Conservation (phyloP, 192 early-diverging fungal species). For the Rhizophlyctis rosea region DNA sequence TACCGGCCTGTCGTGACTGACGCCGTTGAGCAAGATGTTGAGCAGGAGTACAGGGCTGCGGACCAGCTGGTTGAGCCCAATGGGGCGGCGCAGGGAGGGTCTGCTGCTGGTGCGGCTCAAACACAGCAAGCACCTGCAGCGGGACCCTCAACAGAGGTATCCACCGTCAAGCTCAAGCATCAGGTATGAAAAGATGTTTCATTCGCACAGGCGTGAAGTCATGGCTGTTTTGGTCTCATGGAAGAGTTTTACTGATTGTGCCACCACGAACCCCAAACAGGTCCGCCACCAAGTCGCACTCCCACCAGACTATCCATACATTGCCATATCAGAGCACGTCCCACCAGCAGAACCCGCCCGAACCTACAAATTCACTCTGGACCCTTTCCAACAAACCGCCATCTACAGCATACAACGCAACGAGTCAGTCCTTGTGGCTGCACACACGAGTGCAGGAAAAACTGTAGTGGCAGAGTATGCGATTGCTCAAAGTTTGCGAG, state of each 20-base stretch:
- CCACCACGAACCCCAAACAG: slow-evolving; percentile 35
- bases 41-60: slow-evolving; percentile 15
- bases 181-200: too few relatives aligned
- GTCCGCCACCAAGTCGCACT: slow-evolving; percentile 94
- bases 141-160: slow-evolving; percentile 7
- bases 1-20: slow-evolving; percentile 21
- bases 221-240: too few relatives aligned
- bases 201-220: too few relatives aligned
- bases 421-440: slow-evolving; percentile 93
- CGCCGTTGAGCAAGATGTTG: slow-evolving; percentile 17
- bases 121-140: neutral
- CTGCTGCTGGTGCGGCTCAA: neutral
- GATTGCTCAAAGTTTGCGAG: slow-evolving; percentile 80
- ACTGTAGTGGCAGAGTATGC: slow-evolving; percentile 99
- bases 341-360: slow-evolving; percentile 76
- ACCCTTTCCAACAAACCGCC: slow-evolving; percentile 92
- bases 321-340: slow-evolving; percentile 83
- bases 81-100: neutral
- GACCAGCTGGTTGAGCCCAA: neutral
- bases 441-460: slow-evolving; percentile 96
- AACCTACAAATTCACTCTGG: slow-evolving; percentile 84
- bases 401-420: slow-evolving; percentile 84
- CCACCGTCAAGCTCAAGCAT: slow-evolving; percentile 7
- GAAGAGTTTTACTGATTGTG: too few relatives aligned
- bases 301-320: slow-evolving; percentile 81